Base-by-base conservation (phyloP, 2,329 filamentous ascomycete species). In the Reticulascus tulasneorum region DNA sequence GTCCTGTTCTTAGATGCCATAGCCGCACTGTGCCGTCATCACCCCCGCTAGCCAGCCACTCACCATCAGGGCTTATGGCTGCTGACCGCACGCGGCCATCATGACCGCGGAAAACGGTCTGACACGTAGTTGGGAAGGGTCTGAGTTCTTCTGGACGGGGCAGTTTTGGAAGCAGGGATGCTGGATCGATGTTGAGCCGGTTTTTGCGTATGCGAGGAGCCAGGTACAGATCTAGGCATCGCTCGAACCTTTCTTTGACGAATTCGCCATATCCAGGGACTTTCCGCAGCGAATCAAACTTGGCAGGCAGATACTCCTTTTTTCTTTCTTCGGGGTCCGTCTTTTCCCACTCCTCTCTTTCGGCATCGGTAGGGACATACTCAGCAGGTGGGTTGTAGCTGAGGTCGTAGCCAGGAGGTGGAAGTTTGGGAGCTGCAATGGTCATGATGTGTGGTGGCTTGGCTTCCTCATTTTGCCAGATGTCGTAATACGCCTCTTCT, bases 321-420 rank as follows among this genome's bases (percentile, higher is more conserved):
- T 94, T 87, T 37, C 90, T 75, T 46, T 98, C 93, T 58, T 97
- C 93, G 3, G 87, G 85, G 46, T 97, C 91, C 18, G 78, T 72
- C 34, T 85, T 77, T 53, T 94, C 81, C 93, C 93, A 98, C 11
- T 76, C 75, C 48, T 86, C 80, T 58, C 75, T 86, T 66, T 98
- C 93, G 24, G 86, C 81, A 53, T 84, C 79, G 36, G 86, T 85
- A 2, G 91, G 94, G 3, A 98, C 69, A 58, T 97, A 98, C 66
- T 98, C 93, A 5, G 84, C 78, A 32, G 94, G 93, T 17, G 93
- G 93, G 62, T 97, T 95, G 60, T 98, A 97, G 55, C 88, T 95
- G 59, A 96, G 79, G 53, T 95, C 90, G 59, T 95, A 96, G 34
- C 89, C 89, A 19, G 93, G 93, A 23, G 93, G 91, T 19, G 91